Evolutionary conservation across 2,329 filamentous ascomycete genomes (phyloP).

Genomic region (Xylaria sp.): DNA sequence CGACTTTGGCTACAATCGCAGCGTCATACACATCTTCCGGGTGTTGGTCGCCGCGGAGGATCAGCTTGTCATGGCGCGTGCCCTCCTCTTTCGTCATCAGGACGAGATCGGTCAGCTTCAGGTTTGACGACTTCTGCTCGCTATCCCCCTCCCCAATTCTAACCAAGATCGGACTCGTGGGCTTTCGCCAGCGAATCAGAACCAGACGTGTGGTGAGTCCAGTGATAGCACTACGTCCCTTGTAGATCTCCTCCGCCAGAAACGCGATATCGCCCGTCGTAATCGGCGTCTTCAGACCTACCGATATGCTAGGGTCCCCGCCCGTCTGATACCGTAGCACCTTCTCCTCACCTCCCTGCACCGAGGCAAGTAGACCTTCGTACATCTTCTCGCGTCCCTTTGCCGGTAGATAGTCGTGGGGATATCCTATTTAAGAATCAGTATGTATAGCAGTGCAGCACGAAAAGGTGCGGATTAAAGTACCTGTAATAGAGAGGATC

Average conservation of each 20-base stretch:
- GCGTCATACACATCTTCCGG: slow-evolving; percentile 79
- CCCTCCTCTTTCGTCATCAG: slow-evolving; percentile 53
- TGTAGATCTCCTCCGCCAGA: slow-evolving; percentile 88
- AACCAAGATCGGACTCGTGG: slow-evolving; percentile 66
- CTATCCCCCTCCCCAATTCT: slow-evolving; percentile 71
- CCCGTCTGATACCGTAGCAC: slow-evolving; percentile 67
- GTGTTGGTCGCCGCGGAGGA: slow-evolving; percentile 75
- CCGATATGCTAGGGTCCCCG: slow-evolving; percentile 60
- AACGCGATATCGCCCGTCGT: slow-evolving; percentile 86
- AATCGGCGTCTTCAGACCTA: slow-evolving; percentile 83
- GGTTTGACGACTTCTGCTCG: slow-evolving; percentile 80
- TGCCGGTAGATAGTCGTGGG: slow-evolving; percentile 81
- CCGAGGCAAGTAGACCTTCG: slow-evolving; percentile 78
- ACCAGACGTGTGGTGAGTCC: slow-evolving; percentile 82
- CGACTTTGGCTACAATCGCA: slow-evolving; percentile 74
- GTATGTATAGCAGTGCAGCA: neutral
- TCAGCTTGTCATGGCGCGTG: slow-evolving; percentile 78
- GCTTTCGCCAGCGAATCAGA: slow-evolving; percentile 83
- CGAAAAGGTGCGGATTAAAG: slow-evolving; percentile 6
- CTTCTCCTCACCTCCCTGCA: slow-evolving; percentile 85
- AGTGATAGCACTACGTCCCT: slow-evolving; percentile 83
- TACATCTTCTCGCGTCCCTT: slow-evolving; percentile 94
- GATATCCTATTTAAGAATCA: slow-evolving; percentile 71
- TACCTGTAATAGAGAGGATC: slow-evolving; percentile 77
- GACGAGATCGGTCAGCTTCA: slow-evolving; percentile 56